Base-by-base conservation (phyloP, 1,284 basidiomycete species). In the Melampsora americana region DNA sequence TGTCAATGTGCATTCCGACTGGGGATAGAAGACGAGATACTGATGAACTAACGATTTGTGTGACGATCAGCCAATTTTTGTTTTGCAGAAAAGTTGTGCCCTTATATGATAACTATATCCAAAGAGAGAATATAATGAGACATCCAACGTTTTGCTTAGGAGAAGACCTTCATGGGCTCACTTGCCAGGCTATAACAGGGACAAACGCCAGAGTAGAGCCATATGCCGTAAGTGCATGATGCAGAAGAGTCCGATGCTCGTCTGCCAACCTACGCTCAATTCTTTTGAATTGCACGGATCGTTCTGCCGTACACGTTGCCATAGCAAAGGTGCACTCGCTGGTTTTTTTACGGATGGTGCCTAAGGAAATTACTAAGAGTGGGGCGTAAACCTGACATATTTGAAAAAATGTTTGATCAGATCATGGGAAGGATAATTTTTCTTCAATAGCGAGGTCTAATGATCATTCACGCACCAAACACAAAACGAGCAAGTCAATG, bases 131-230 rank as follows among this genome's bases (percentile, higher is more conserved):
- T 26, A 48, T 14, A 14, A 44, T 26, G 6, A 23, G 44, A 23
- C n/a, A 30, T 42, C 35, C 60, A n/a, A 7, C 30, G n/a, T 61
- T 30, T 9, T 64, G 18, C 26, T 26, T 30, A 2, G 26, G 14
- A 16, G 3, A 6, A 26, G 6, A 5, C 3, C 18, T 28, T 35
- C 35, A 35, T 35, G 35, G 14, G 50, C 59, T 50, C 50, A 72
- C 70, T 48, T 72, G 70, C 70, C 70, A 72, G 42, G 62, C 62
- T 32, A 72, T 32, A n/a, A 72, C 50, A 7, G 70, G 70, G 5
- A 72, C 44, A 23, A 72, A 46, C 28, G 35, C 44, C 39, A 72
- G 20, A 5, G 61, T 44, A 9, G 48, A 62, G 18, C 50, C 26
- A 32, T 72, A 72, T n/a, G 62, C 70, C 14, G 61, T 44, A 6